These are phyloP conservation scores for Clonostachys byssicola DNA, from an alignment of 2,329 filamentous ascomycete genomes.

Conservation along the genomic window DNA sequence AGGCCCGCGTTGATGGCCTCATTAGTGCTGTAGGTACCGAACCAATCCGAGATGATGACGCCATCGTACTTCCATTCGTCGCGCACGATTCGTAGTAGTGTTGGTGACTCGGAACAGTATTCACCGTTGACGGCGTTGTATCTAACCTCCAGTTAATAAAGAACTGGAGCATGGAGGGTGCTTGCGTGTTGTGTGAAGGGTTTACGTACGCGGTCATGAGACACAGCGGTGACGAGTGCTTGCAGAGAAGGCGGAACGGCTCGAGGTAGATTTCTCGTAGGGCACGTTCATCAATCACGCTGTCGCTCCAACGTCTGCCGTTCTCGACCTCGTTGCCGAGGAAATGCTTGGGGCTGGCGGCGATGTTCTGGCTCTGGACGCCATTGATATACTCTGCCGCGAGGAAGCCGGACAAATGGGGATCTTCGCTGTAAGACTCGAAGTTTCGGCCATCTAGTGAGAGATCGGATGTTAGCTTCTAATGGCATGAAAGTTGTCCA, in stretches of 20 bases:
- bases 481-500: too few species aligned
- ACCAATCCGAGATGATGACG: slow-evolving; percentile 42
- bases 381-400: slow-evolving; percentile 70
- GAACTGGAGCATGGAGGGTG: too few species aligned
- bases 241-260: slow-evolving; percentile 37
- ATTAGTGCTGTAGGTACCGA: slow-evolving; percentile 23
- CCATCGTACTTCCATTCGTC: slow-evolving; percentile 39
- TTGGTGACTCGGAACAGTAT: too few species aligned
- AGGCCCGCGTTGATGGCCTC: slow-evolving; percentile 20
- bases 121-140: too few species aligned
- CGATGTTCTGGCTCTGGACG: slow-evolving; percentile 43
- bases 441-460: slow-evolving; percentile 23
- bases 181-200: too few species aligned
- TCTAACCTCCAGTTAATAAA: too few species aligned
- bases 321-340: slow-evolving; percentile 34
- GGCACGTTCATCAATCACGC: slow-evolving; percentile 17
- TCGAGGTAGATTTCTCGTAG: slow-evolving; percentile 33
- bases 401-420: slow-evolving; percentile 69
- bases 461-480: too few species aligned
- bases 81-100: not conserved
- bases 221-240: slow-evolving; percentile 31
- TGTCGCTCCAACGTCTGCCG: slow-evolving; percentile 17
- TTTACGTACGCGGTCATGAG: slow-evolving; percentile 27
- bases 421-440: slow-evolving; percentile 55
- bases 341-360: slow-evolving; percentile 41